Base-by-base conservation (phyloP, 2,329 filamentous ascomycete genomes). In the Penicillium sclerotigenum region DNA sequence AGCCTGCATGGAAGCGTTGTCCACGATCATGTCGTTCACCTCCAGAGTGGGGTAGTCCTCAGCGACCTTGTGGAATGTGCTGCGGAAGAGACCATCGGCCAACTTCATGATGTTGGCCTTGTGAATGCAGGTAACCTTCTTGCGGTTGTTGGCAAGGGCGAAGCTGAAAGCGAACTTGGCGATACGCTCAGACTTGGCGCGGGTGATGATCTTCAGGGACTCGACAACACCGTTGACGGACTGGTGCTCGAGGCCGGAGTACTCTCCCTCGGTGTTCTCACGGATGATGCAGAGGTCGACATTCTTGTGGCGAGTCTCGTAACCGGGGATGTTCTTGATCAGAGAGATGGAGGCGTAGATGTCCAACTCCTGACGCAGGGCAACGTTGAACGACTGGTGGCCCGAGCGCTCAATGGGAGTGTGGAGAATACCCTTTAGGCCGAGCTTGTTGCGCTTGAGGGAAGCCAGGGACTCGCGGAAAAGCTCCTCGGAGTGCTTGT, bases 21-120 rank as follows among this genome's bases (percentile, higher is more conserved):
- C 94, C 79, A 99, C 94, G 77, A 99, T 99, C 93, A 99, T 97
- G 81, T 99, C 94, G 83, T 95, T 95, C 74, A 88, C 88, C 83
- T 97, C 90, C 68, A 99, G 84, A 61, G 90, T 95, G 58, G 94
- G 93, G 82, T 94, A 99, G 77, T 96, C 91, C 82, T 95, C 89
- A 65, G 91, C 90, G 67, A 94, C 87, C 71, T 87, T 84, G 82
- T 96, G 91, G 84, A 97, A 95, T 67, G 94, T 97, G 81, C 87
- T 93, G 77, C 94, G 89, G 90, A 99, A 99, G 56, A 99, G 89
- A 79, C 94, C 94, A 70, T 99, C 94, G 76, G 92, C 93, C 58
- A 99, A 85, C 86, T 99, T 99, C 94, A 99, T 99, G 82, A 99
- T 99, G 85, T 99, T 99, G 80, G 94, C 94, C 86, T 99, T 99